These are phyloP conservation scores for Nemania diffusa DNA, from an alignment of 2,329 filamentous ascomycete genomes.

Conservation along the genomic window DNA sequence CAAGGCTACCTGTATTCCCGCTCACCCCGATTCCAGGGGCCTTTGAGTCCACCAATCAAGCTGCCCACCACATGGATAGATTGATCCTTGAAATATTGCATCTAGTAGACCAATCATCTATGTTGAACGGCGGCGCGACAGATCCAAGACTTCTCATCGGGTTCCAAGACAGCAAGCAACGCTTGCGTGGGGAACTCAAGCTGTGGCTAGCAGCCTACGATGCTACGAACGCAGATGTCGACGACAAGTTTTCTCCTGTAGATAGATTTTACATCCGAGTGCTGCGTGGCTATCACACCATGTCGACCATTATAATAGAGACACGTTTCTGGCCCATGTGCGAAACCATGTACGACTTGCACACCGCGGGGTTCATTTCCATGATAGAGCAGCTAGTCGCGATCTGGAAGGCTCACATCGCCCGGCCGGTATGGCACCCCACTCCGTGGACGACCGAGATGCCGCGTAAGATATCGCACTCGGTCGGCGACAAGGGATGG, in stretches of 20 bases:
- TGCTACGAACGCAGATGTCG: slow-evolving; percentile 35
- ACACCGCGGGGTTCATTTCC: slow-evolving; percentile 48
- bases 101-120: slow-evolving; percentile 36
- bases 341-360: slow-evolving; percentile 53
- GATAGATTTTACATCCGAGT: slow-evolving; percentile 45
- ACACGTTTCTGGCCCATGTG: slow-evolving; percentile 48
- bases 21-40: slow-evolving; percentile 25
- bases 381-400: slow-evolving; percentile 44
- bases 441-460: slow-evolving; percentile 16
- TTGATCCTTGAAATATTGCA: slow-evolving; percentile 41
- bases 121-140: not conserved
- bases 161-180: slow-evolving; percentile 31
- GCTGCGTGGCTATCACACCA: slow-evolving; percentile 53
- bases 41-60: slow-evolving; percentile 42
- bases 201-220: slow-evolving; percentile 44
- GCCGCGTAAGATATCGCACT: slow-evolving; percentile 46
- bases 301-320: slow-evolving; percentile 57
- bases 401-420: slow-evolving; percentile 30
- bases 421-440: slow-evolving; percentile 22
- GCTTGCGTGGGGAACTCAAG: slow-evolving; percentile 32
- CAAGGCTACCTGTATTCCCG: slow-evolving; percentile 28
- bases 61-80: slow-evolving; percentile 41
- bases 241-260: slow-evolving; percentile 33
- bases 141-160: not conserved
- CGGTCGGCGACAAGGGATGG: slow-evolving; percentile 57